These are phyloP conservation scores for Flaveria ramosissima DNA, from an alignment of 129 eudicot genomes.

Conservation along the genomic window DNA sequence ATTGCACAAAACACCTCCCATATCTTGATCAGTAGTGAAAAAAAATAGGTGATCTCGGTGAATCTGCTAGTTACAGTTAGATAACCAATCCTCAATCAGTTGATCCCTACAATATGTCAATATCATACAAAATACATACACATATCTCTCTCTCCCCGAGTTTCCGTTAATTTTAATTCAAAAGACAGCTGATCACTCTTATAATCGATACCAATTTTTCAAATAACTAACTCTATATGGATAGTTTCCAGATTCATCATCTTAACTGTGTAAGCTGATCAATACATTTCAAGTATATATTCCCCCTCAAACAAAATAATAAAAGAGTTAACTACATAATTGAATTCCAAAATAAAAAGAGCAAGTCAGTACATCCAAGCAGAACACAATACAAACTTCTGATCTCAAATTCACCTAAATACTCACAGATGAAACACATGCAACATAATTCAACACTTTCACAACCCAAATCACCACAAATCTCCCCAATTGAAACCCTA, in stretches of 20 bases:
- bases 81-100: not conserved
- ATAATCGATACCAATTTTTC: constrained; percentile 23
- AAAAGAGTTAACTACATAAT: constrained; percentile 12
- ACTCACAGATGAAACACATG: constrained; percentile 30
- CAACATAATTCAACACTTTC: constrained; percentile 22
- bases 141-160: not conserved
- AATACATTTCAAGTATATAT: constrained; percentile 24
- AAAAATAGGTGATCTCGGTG: constrained; percentile 17
- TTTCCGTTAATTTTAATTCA: not conserved
- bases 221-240: constrained; percentile 14
- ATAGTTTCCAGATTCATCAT: constrained; percentile 24
- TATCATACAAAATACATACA: not conserved
- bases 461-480: constrained; percentile 23
- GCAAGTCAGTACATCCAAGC: constrained; percentile 21
- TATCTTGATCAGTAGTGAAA: constrained; percentile 22
- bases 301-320: constrained; percentile 14
- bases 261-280: constrained; percentile 15
- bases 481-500: constrained; percentile 43
- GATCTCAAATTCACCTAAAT: constrained; percentile 40
- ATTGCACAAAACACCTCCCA: not conserved
- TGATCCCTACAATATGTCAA: not conserved
- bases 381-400: constrained; percentile 25
- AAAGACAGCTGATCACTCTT: constrained; percentile 23
- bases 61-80: constrained; percentile 19
- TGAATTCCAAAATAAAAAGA: constrained; percentile 18